phyloP scores from a whole-genome alignment of 495 filamentous ascomycete species.

The Xeromyces bisporus region DNA sequence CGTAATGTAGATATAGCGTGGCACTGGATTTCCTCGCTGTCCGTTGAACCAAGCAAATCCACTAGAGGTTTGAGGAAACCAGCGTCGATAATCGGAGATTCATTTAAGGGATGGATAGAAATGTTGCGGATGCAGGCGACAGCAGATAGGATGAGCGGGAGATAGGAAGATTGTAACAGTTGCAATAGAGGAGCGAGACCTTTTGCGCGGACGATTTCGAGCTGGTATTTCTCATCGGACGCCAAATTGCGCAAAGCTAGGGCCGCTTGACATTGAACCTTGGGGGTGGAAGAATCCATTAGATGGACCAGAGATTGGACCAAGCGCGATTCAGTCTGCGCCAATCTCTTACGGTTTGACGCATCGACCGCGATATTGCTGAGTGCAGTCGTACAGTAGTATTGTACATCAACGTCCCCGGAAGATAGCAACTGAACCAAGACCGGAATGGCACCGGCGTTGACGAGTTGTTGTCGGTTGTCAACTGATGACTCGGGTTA shows the following conservation, averaged over 20 bases:
- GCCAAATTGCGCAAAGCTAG: conserved; percentile 87
- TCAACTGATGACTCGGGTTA: no score
- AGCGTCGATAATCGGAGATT: conserved; percentile 98
- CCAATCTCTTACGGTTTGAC: conserved; percentile 74
- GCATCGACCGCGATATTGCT: conserved; percentile 97
- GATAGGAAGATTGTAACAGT: conserved; percentile 83
- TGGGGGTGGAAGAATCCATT: conserved; percentile 93
- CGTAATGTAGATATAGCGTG: conserved; percentile 94
- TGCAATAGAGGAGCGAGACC: conserved; percentile 72
- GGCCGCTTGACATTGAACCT: conserved; percentile 95
- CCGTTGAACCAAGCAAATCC: conserved; percentile 82
- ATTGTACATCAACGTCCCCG: conserved; percentile 89
- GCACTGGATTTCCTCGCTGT: conserved; percentile 97
- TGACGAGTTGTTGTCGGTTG: conserved; percentile 91
- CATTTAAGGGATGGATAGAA: conserved; percentile 95
- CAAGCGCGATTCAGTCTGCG: conserved; percentile 71
- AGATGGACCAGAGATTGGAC: conserved; percentile 87
- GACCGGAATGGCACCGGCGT: conserved; percentile 90
- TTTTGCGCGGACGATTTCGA: conserved; percentile 83
- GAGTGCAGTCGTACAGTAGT: conserved; percentile 95
- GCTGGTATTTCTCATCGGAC: conserved; percentile 95
- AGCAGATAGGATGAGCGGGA: conserved; percentile 88
- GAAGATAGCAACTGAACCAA: conserved; percentile 87
- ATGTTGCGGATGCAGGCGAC: conserved; percentile 98
- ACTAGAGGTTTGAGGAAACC: conserved; percentile 89